Evolutionary conservation across 75 land plant species (phyloP), one percentile per base, ranked within the genome.

Genomic region (Selaginella tamariscina): DNA sequence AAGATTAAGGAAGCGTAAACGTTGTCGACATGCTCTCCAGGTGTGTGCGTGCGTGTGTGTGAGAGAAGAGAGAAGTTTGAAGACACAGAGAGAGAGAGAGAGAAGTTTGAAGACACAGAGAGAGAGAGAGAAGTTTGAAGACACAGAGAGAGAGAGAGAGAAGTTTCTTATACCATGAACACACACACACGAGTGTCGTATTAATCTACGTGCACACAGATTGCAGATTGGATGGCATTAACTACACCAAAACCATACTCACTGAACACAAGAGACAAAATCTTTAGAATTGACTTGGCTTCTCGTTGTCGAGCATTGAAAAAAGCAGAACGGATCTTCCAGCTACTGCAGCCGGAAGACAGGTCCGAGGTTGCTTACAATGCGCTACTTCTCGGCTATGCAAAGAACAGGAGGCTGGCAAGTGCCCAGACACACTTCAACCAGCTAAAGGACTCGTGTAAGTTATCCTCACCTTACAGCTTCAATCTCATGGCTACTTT

Each of bases 291-390:
- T 5, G 49, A 39, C 49, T 15, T 39, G 49, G 49, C 49, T 5
- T 39, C 49, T 39, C 49, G 49, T 15, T 39, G 49, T 15, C 11
- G 49, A 39, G 5, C 49, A 5, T 5, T 39, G 5, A 15, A 15
- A 5, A 39, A 39, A 15, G 49, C 49, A 5, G 49, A 39, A 15
- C 5, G 49, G 49, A 39, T 39, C 49, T 39, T 39, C 15, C 11
- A 39, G 49, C 49, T 5, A 5, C 49, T 39, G 5, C 11, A 5
- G 15, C 49, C 49, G 15, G 49, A 39, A 15, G 11, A 39, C 49
- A 39, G 49, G 49, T 39, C 49, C 49, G 49, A 39, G 15, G 49
- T 39, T 39, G 49, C 49, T 39, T 39, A 39, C 49, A 39, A 39
- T 15, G 49, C 49, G 5, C 49, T 39, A 5, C 49, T 39, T 39